Evolutionary conservation across 495 filamentous ascomycete species (phyloP), one percentile per base, ranked within the genome.

Genomic region (Aspergillus carlsbadensis): DNA sequence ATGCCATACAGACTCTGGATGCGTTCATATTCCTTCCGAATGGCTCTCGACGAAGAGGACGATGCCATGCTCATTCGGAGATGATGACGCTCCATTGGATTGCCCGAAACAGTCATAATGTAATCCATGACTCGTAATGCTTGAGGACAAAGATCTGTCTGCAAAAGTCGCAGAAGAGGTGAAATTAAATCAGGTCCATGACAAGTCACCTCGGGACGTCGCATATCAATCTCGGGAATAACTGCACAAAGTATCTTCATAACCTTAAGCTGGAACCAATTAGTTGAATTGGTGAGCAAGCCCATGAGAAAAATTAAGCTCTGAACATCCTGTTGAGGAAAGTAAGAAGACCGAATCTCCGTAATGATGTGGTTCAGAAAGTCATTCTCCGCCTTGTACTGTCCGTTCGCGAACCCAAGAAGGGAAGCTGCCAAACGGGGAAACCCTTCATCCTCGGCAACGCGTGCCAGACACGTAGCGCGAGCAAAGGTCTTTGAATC

Each of bases 101-200:
- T 96, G 0, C 90, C 90, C 0, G 92, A 89, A 77, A 99, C 92
- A 26, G 86, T 89, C 82, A 97, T 91, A 65, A 97, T 92, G 53
- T 95, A 87, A 68, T 98, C 94, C 50, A 99, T 75, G 11, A 98
- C 91, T 48, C 90, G 85, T 13, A 99, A 71, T 15, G 94, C 93
- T 65, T 94, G 89, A 58, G 91, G 88, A 67, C 92, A 96, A 60
- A 92, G 91, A 53, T 96, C 90, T 0, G 94, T 96, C 65, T 96
- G 92, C 20, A 99, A 72, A 37, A 99, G 81, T 39, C 93, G 84
- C 48, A 99, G 78, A 5, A 99, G 79, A 1, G 94, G 94, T 2
- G 94, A 96, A 41, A 98, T 96, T 44, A 99, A 76, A 73, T 99
- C 95, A 4, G 94, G 92, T 0, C 95, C 95, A 68, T 96, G 90